phyloP scores from a whole-genome alignment of 2,329 filamentous ascomycete species.

The Allantophomopsis cytisporea region DNA sequence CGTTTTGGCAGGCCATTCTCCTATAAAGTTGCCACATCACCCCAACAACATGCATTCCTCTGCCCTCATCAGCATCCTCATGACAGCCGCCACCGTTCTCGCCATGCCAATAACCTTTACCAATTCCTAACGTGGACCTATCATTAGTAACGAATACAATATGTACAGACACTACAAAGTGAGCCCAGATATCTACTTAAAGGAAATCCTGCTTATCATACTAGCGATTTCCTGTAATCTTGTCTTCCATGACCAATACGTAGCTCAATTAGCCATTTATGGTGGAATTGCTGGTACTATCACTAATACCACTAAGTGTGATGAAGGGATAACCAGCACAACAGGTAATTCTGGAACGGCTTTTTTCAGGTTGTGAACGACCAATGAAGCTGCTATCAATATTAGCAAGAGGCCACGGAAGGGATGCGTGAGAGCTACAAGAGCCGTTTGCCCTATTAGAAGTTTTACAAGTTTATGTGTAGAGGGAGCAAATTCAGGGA shows the following conservation, averaged over 20 bases:
- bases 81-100: background rate
- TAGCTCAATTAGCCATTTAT: constrained; percentile 33
- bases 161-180: constrained; percentile 14
- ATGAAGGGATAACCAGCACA: constrained; percentile 27
- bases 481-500: constrained; percentile 11
- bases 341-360: constrained; percentile 31
- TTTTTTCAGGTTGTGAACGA: constrained; percentile 29
- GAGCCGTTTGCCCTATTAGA: constrained; percentile 9
- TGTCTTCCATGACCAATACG: constrained; percentile 28
- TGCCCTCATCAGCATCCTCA: background rate
- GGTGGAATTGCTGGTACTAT: constrained; percentile 31
- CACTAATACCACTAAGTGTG: constrained; percentile 29
- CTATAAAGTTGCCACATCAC: background rate
- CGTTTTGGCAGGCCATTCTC: too few species aligned
- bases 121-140: constrained; percentile 6
- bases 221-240: background rate
- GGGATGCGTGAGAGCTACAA: constrained; percentile 36
- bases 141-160: constrained; percentile 15
- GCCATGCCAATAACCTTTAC: background rate
- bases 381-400: constrained; percentile 30
- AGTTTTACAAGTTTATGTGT: constrained; percentile 12
- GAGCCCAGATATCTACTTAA: background rate
- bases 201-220: background rate
- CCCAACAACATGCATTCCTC: background rate
- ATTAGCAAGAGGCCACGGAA: constrained; percentile 38